phyloP scores from a whole-genome alignment of 2,329 filamentous ascomycete species.

The Penicillium sp. region DNA sequence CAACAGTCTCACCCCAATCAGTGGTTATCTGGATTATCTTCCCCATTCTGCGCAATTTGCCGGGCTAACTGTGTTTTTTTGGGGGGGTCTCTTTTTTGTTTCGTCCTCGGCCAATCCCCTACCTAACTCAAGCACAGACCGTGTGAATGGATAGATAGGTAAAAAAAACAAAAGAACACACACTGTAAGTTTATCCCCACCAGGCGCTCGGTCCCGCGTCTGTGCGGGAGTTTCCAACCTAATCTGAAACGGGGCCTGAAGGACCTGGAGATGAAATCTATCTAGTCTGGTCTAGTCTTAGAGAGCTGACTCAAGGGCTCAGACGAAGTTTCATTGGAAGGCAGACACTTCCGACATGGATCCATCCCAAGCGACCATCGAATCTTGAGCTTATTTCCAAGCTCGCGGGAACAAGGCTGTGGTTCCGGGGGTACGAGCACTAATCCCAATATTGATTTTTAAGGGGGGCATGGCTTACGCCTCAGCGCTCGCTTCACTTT shows the following conservation, averaged over 20 bases:
- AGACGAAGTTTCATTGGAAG: neutral
- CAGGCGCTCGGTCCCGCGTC: neutral
- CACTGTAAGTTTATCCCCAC: constrained; percentile 1
- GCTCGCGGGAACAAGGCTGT: constrained; percentile 2
- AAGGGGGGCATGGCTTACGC: neutral
- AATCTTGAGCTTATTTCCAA: constrained; percentile 27
- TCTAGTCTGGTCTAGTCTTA: neutral
- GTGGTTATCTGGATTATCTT: neutral
- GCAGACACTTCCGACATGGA: neutral
- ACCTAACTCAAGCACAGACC: neutral
- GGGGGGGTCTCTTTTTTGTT: neutral
- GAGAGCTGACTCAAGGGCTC: neutral
- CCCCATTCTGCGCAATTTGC: neutral
- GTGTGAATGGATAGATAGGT: neutral
- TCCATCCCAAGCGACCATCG: constrained; percentile 12
- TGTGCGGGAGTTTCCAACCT: constrained; percentile 2
- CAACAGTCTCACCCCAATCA: neutral
- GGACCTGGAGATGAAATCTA: neutral
- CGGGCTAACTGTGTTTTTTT: neutral
- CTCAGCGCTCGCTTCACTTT: neutral
- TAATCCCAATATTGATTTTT: neutral
- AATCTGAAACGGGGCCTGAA: constrained; percentile 3
- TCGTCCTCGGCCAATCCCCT: neutral
- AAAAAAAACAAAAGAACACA: neutral
- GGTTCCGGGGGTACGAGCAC: neutral